Evolutionary conservation across 2,329 filamentous ascomycete genomes (phyloP), one percentile per base, ranked within the genome.

Genomic region (Daldinia eschscholtzii): DNA sequence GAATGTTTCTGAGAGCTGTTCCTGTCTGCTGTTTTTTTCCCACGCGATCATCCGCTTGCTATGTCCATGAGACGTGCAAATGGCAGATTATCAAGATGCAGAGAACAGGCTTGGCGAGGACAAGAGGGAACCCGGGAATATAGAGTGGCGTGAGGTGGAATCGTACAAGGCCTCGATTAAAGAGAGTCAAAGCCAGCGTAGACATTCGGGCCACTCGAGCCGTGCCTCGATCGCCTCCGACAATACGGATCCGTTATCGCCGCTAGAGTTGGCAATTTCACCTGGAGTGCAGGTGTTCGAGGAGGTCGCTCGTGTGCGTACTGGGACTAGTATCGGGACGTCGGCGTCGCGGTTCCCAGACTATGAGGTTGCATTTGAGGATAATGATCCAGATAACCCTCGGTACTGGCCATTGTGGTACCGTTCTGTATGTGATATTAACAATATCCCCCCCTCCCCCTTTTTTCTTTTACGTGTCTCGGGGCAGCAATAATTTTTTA

Each of bases 281-380:
- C 71, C 59, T n/a, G 67, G 60, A 15, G 63, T 61, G 18, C 67
- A 68, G 26, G 70, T 67, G 15, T 73, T 75, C 42, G 71, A 76
- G 37, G 90, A 77, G 87, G 0, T 84, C n/a, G 76, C 81, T 35
- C 81, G 80, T 67, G 80, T 81, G 5, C 78, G 79, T 37, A 83
- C 83, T 1, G 79, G 80, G 30, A 80, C 82, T 57, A 84, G 81
- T 67, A 73, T 83, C 44, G 78, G 79, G 57, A 84, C 82, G 69
- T 78, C 77, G 26, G 81, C 81, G 2, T 83, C 82, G 15, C 79
- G 83, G 2, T 80, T 82, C 2, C 85, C 88, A 3, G 87, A 89
- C 30, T 95, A 89, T 74, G 93, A 96, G 79, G 86, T 95, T 61
- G 89, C 91, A 74, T 94, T 93, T 77, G 86, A 87, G 15, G 87